Conservation (phyloP, 2,329 filamentous ascomycete species). For the Sarocladium brachiariae region DNA sequence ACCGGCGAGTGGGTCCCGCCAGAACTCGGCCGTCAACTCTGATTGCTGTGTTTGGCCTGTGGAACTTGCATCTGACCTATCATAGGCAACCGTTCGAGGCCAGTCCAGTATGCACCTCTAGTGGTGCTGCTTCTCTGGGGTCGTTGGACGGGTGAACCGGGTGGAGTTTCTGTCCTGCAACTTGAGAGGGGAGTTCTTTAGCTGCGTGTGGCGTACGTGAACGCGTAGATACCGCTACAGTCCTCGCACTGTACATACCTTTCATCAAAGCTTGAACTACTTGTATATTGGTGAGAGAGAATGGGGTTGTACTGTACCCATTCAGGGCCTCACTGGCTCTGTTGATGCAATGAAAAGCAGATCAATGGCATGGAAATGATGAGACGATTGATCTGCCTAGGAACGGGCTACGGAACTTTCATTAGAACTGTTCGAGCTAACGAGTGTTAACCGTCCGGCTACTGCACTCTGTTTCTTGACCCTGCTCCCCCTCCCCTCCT, state of each 20-base stretch:
- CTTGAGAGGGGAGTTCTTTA: conserved; percentile 3
- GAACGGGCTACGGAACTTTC: neutral
- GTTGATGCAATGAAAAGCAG: too few relatives aligned
- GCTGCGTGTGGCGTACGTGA: conserved; percentile 1
- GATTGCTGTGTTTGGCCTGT: conserved; percentile 8
- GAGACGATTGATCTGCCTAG: neutral
- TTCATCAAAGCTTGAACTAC: neutral
- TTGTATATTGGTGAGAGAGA: neutral
- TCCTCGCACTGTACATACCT: conserved; percentile 1
- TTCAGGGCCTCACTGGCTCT: too few relatives aligned
- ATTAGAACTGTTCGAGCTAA: neutral
- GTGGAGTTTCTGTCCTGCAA: neutral
- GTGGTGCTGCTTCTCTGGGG: conserved; percentile 3
- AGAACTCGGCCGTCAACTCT: neutral
- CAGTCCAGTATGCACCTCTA: neutral
- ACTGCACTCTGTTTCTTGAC: too few relatives aligned
- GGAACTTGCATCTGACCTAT: conserved; percentile 1
- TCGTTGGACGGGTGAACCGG: neutral
- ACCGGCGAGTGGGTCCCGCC: neutral
- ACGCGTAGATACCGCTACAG: neutral
- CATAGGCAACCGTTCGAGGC: neutral
- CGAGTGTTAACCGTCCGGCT: neutral
- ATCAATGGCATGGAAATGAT: neutral
- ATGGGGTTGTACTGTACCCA: neutral
- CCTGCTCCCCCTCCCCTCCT: neutral